Base-by-base conservation (phyloP, 305 asterid genomes). In the Monarda citriodora region DNA sequence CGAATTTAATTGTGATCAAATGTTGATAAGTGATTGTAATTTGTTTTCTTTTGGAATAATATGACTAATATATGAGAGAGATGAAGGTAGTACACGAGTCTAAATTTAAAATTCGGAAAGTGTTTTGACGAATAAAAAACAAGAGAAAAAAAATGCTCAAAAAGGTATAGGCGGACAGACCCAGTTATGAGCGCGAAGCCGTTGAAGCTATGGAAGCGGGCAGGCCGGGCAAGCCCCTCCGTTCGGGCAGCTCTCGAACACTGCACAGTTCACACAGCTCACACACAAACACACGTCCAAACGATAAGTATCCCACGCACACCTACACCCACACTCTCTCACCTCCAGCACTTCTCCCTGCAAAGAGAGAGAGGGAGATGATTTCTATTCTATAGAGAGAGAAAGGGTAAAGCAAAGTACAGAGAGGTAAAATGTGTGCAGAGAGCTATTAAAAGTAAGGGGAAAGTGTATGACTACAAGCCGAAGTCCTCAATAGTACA, bases 141-240 rank as follows among this genome's bases (percentile, higher is more conserved):
- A 34, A 9, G 2, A 34, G 7, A 42, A 8, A 45, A 17, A 45
- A 25, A 12, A 41, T 17, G 4, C 34, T 21, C 51, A 50, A 41
- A 50, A 51, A 31, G 16, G 64, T 29, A 78, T 72, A 63, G 73
- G 61, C 58, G 56, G 79, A 73, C 71, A 62, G 72, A 50, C 70
- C 69, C 73, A 76, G 72, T 71, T 72, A 76, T 67, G 76, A 83
- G 86, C 84, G 81, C 82, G 90, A 82, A 82, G 80, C 81, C 79
- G 84, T 86, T 86, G 64, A 66, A 68, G 72, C 23, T 61, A 70
- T 64, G 73, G 69, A 49, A 58, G 45, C 68, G 90, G 88, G 89
- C 82, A 85, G 74, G 22, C 13, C 56, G 85, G 85, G 82, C 80
- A 70, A 71, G 34, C 1, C 57, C 64, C 50, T 61, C 77, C 76